These are phyloP conservation scores for Bimuria novae-zelandiae DNA, from an alignment of 2,329 filamentous ascomycete species.

Conservation along the genomic window DNA sequence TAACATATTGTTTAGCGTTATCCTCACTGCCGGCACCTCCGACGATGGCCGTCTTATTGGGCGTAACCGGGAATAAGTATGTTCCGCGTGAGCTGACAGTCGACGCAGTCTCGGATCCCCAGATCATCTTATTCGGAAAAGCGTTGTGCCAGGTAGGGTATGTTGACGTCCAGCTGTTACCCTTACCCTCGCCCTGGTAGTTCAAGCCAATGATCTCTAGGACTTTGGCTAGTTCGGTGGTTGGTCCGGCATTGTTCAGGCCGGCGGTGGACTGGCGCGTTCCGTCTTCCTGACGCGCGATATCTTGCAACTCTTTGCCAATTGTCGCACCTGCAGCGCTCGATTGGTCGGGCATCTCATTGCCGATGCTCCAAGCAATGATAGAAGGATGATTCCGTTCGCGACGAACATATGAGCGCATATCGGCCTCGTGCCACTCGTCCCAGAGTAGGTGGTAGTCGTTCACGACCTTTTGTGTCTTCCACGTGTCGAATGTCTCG, in stretches of 20 bases:
- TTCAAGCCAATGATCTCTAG: conserved; percentile 59
- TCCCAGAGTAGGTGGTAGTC: conserved; percentile 59
- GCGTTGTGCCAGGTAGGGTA: conserved; percentile 37
- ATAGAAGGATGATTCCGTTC: conserved; percentile 62
- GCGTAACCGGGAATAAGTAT: conserved; percentile 58
- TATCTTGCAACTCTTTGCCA: conserved; percentile 47
- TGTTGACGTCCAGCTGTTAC: conserved; percentile 39
- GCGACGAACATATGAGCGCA: conserved; percentile 57
- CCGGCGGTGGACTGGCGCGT: conserved; percentile 53
- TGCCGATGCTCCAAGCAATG: conserved; percentile 59
- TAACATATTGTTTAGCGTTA: conserved; percentile 46
- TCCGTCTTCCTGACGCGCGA: conserved; percentile 54
- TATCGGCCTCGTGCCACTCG: conserved; percentile 60
- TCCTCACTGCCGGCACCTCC: conserved; percentile 44
- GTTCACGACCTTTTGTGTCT: conserved; percentile 51
- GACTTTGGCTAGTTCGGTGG: conserved; percentile 45
- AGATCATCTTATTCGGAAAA: conserved; percentile 53
- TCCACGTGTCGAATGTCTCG: conserved; percentile 61
- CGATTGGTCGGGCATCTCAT: conserved; percentile 58
- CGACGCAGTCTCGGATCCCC: conserved; percentile 43
- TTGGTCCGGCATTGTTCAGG: conserved; percentile 54
- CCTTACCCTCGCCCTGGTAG: conserved; percentile 58
- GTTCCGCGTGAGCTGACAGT: conserved; percentile 57
- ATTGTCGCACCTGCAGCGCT: conserved; percentile 35
- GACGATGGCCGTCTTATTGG: conserved; percentile 45